Evolutionary conservation across 2,329 filamentous ascomycete genomes (phyloP).

Genomic region (Paracoccidioides brasiliensis): DNA sequence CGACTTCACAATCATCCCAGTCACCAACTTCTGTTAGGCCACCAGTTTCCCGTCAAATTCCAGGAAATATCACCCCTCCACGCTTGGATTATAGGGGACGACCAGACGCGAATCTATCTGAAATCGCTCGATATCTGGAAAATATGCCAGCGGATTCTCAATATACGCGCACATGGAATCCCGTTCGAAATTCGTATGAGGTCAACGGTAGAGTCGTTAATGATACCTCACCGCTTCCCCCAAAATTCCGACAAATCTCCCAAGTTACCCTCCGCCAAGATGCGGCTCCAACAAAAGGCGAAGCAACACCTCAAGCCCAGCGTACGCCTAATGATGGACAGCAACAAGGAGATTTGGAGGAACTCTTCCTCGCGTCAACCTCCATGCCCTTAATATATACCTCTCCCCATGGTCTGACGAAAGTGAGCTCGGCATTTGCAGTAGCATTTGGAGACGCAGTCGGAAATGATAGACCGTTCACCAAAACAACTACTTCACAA

Average conservation of each 20-base stretch:
- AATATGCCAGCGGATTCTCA: background rate
- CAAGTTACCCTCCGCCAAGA: background rate
- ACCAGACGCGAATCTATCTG: background rate
- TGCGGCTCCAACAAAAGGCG: background rate
- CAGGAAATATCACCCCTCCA: background rate
- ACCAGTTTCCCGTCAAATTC: background rate
- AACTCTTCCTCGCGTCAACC: background rate
- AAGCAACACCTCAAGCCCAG: background rate
- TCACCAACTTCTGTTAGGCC: background rate
- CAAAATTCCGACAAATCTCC: background rate
- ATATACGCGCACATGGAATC: background rate
- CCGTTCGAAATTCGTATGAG: background rate
- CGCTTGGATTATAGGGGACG: background rate
- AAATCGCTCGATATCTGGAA: background rate
- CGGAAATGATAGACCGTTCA: background rate
- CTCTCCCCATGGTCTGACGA: background rate
- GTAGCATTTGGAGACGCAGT: too few species aligned
- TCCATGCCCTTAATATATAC: conserved; percentile 1
- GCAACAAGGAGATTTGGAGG: background rate
- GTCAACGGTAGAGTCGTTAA: background rate
- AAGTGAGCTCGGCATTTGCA: background rate
- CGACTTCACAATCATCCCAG: background rate
- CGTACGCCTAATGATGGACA: background rate
- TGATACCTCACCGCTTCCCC: background rate
- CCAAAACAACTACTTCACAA: background rate